Base-by-base conservation (phyloP, 2,329 filamentous ascomycete genomes). In the Cladobotryum mycophilum region DNA sequence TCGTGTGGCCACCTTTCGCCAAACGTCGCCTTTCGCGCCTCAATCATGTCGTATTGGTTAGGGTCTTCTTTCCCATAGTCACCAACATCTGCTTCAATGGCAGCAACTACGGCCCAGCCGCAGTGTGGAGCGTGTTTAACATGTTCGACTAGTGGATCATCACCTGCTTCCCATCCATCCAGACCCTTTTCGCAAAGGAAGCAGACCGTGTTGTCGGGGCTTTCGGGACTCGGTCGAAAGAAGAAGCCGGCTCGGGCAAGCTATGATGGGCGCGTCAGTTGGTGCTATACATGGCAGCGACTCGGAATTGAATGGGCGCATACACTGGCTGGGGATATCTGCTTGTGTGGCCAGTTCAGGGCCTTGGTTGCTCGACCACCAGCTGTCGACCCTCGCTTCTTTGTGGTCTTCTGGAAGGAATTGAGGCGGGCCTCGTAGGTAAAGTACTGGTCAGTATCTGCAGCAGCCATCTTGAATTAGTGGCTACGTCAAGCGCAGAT, bases 201-300 rank as follows among this genome's bases (percentile, higher is more conserved):
- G 67, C 93, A 99, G 58, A 82, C 80, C 44, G 88, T 88, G 67
- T 97, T 97, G 67, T 99, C 93, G 36, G 85, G 85, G 62, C 84
- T 88, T 43, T 81, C 78, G 47, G 81, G 76, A 13, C 80, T 82
- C 2, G 93, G 92, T 54, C 84, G 81, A 71, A 89, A 97, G 71
- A 86, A 93, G 72, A 99, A 96, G 36, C 93, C 93, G 51, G 93
- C 92, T 63, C 81, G 83, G 4, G 93, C 92, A 61, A 99, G 84
- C 87, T 96, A 64, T 41, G 44, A 44, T 40, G 25, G 5, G 12
- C 33, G 5, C n/a, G 58, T 70, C 47, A 66, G 58, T 49, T 53
- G 38, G 9, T n/a, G 14, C 4, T 41, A 30, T 41, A 30, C 47
- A 54, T 25, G 14, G 35, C 38, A n/a, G 15, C 12, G 13, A 45